Evolutionary conservation across 345 rosid genomes (phyloP), one percentile per base, ranked within the genome.

Genomic region (Brassica juncea): DNA sequence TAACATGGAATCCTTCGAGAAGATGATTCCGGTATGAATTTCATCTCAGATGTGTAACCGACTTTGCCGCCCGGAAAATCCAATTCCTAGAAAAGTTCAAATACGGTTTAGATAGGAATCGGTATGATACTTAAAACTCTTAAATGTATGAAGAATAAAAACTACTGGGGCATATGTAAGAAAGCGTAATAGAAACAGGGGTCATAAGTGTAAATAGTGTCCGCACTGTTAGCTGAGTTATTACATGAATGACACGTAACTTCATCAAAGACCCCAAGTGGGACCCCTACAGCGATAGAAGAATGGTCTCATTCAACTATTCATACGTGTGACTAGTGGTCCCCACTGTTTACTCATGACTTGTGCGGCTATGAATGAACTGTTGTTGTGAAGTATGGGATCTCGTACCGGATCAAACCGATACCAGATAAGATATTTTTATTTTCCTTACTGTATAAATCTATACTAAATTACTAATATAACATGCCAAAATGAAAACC

Each of bases 31-130:
- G 86, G 49, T 3, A 92, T 84, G 85, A 90, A 92, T 28, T 67
- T 78, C 84, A 90, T 72, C 72, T 84, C 81, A 1, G 85, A 62
- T 47, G 84, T 87, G 65, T 83, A 92, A 32, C 83, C 14, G 55
- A 90, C 90, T 71, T 86, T 90, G 25, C 94, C 95, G 32, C 97
- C 97, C 1, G 95, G 95, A 39, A 92, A 90, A 71, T 89, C 86
- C 82, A 89, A 35, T 63, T 54, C 91, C 97, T 92, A n/a, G 11
- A 57, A 10, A 75, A 8, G 2, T 58, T 28, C 14, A 37, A n/a
- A 0, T 11, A 23, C 42, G 71, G 75, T 47, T 77, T 44, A 64
- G 30, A 16, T 64, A 30, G 4, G 16, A 11, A n/a, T 25, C 37
- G 23, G 12, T 54, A 6, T 37, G 64, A 54, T 16, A 10, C 71